Evolutionary conservation across 176 grass and related monocot species (phyloP), one percentile per base, ranked within the genome.

Genomic region (Sorghum bicolor): DNA sequence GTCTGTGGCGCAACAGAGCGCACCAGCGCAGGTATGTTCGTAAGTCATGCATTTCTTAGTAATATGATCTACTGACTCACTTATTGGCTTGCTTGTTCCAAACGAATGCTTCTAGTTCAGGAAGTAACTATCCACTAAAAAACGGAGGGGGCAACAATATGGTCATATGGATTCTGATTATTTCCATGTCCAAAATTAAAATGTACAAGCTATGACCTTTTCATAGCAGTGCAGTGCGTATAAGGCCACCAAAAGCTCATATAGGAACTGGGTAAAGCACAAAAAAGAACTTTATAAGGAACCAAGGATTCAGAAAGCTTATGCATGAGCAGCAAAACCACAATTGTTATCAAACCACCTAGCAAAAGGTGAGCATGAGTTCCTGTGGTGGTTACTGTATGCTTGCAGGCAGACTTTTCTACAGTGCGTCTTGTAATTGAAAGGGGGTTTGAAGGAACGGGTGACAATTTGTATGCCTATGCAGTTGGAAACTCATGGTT

Each of bases 1-100:
- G 6, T n/a, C 88, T 16, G 10, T 26, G 73, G 64, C 16, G 17
- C 72, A 33, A 39, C 43, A 72, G 10, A 43, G 31, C 1, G 19
- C 55, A 64, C 7, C 53, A 30, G 40, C 16, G 7, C 88, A 89
- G 88, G 83, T 89, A 89, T 80, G 76, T 26, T 40, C 11, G 62
- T 19, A 13, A 2, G 11, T 73, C 10, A 50, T 75, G 69, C 30
- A 24, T 44, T 44, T 82, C 14, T 65, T 67, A 20, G 37, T 68
- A 20, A 29, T 68, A 37, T 82, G 36, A 37, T 72, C 62, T 31
- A 40, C 9, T 48, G 67, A 29, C 22, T 41, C 24, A 50, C 0
- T 66, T 67, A 24, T 39, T 38, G 53, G 14, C 30, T 81, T 67
- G 24, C 24, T 72, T 78, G 47, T 64, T 19, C 10, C 10, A 53